Base-by-base conservation (phyloP, 805 yeast genomes). In the Lipomyces sp. region DNA sequence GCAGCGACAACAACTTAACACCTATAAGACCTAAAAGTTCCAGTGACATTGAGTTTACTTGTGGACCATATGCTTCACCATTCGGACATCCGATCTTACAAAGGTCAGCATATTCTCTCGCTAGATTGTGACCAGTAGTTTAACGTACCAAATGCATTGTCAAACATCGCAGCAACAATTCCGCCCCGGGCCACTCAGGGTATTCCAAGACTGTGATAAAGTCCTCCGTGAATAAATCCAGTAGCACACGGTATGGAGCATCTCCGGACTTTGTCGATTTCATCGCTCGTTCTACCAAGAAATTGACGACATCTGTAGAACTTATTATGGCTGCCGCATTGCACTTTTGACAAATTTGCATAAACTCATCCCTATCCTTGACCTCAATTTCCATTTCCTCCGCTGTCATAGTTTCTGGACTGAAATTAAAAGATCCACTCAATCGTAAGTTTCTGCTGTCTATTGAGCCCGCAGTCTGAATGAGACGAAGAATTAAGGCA, bases 131-230 rank as follows among this genome's bases (percentile, higher is more conserved):
- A 24, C 24, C 30, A 11, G 54, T 34, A 51, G 15, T 32, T 18
- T 24, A 51, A 6, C 53, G 30, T 42, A 63, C 60, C 71, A 68
- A 63, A 11, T 53, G 58, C 63, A 63, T 65, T 10, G 67, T 45
- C 33, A 68, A 42, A 3, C 64, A 53, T 8, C 71, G 60, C 5
- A 89, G 75, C 15, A 89, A 70, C 0, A 79, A 70, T 66, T 85
- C 90, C 0, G 87, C 81, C 0, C 85, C 85, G 0, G 91, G 81
- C 85, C 88, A 90, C 63, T 86, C 87, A 0, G 92, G 90, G 7
- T 75, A 75, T 1, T 78, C 75, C 8, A 89, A 72, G 62, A 89
- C 75, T 0, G 73, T 67, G 6, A 86, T 64, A 29, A 90, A 76
- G 71, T 90, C 97, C 54, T 83, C 84, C 0, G 88, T 70, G 35